Evolutionary conservation across 257 asterid species (phyloP).

Genomic region (Solanum pennellii): DNA sequence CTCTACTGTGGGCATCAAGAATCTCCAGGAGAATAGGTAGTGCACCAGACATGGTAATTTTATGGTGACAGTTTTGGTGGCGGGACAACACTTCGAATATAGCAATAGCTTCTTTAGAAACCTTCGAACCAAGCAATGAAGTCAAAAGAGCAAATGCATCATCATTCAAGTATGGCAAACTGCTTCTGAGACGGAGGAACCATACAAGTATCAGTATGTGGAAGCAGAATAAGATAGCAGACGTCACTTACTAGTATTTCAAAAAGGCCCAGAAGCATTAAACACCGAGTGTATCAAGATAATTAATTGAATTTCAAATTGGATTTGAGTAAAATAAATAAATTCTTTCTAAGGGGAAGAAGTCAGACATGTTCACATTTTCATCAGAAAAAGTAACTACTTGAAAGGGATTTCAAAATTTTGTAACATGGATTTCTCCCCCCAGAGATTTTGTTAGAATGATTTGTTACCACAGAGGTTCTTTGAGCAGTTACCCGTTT

Average conservation of each 20-base stretch:
- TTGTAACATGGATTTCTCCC: not conserved
- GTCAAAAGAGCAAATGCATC: constrained; percentile 47
- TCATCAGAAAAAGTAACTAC: not conserved
- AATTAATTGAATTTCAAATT: not conserved
- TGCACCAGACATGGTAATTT: constrained; percentile 44
- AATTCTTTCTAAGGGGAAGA: not conserved
- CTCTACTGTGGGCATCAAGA: constrained; percentile 37
- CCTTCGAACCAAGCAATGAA: constrained; percentile 52
- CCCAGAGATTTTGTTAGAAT: not conserved
- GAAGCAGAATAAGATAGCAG: not conserved
- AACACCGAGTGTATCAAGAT: not conserved
- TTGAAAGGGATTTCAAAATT: not conserved
- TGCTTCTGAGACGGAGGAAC: constrained; percentile 25
- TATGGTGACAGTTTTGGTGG: constrained; percentile 13
- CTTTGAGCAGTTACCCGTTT: not conserved
- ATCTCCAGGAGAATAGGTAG: constrained; percentile 30
- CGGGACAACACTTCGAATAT: constrained; percentile 40
- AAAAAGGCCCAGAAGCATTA: not conserved
- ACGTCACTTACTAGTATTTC: not conserved
- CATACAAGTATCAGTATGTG: not conserved
- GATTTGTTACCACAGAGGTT: not conserved
- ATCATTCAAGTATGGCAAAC: constrained; percentile 32
- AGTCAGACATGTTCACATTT: not conserved
- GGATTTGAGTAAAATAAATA: not conserved
- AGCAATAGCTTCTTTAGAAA: constrained; percentile 47